phyloP scores from a whole-genome alignment of 2,329 filamentous ascomycete genomes.

The Colletotrichum euphorbiae region DNA sequence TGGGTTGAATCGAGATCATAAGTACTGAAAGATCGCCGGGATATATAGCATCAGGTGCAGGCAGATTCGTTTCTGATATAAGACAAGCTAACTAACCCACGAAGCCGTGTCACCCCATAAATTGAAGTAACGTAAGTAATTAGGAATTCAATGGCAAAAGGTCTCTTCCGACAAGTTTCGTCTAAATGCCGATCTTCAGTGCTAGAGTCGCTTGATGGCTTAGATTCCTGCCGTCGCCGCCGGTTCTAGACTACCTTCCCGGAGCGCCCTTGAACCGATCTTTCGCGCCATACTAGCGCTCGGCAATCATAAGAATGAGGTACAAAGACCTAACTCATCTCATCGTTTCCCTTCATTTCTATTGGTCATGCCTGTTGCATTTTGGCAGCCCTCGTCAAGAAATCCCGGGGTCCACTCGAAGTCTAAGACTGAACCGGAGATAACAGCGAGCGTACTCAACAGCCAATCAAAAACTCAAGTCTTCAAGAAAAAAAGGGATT shows the following conservation, averaged over 20 bases:
- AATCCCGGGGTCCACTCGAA: background rate
- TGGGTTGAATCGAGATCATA: too few relatives aligned
- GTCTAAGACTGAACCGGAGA: background rate
- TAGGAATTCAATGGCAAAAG: background rate
- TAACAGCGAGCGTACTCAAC: background rate
- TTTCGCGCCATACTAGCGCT: background rate
- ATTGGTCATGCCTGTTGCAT: background rate
- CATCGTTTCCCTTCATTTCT: background rate
- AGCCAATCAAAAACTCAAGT: background rate
- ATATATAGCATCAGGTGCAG: too few relatives aligned
- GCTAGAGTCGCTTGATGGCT: background rate
- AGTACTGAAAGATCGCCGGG: too few relatives aligned
- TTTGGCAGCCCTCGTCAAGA: background rate
- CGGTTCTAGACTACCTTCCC: background rate
- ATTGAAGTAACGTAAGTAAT: background rate
- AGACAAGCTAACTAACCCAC: too few relatives aligned
- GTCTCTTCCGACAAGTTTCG: background rate
- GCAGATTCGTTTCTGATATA: too few relatives aligned
- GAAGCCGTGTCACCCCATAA: too few relatives aligned
- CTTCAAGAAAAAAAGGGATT: background rate
- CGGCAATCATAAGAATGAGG: background rate
- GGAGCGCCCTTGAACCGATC: conserved; percentile 4
- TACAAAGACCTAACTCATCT: background rate
- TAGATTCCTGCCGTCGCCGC: background rate
- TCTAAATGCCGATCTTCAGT: conserved; percentile 1